Evolutionary conservation across 2,329 filamentous ascomycete genomes (phyloP), one percentile per base, ranked within the genome.

Genomic region (Colletotrichum lentis): DNA sequence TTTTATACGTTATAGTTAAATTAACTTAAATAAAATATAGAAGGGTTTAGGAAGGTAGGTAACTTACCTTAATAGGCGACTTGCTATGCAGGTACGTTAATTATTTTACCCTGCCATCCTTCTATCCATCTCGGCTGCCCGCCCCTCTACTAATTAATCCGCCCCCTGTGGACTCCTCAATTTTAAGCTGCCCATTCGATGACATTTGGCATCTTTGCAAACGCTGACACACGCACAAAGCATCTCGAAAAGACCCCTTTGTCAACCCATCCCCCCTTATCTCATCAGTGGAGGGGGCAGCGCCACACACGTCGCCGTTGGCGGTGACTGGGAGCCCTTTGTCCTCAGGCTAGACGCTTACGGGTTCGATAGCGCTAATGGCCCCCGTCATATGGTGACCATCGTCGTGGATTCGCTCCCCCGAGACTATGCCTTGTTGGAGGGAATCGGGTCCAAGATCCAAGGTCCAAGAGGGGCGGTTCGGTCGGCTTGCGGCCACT

Each of bases 101-200:
- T 57, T 37, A 67, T 52, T 57, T 56, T 66, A 69, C 66, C 66
- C 66, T 62, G 66, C 66, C 66, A 56, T 66, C 46, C 50, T 31
- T 31, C 31, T 35, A 31, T 39, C 58, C 58, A 35, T 54, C 8
- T 16, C 14, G 5, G 11, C 10, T 7, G 5, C 10, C n/a, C 18
- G 11, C n/a, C 31, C n/a, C 31, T 27, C 27, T 12, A 10, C 31
- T 35, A 24, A 2, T 24, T 24, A 35, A 35, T 39, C 39, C 20
- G 41, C n/a, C 55, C 55, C 27, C 31, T 65, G 49, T 60, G 50
- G 44, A n/a, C 54, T 68, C 64, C 61, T 68, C 54, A 59, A 50
- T 55, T 35, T 59, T 43, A 24, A 37, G 56, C 20, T 20, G 18
- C 39, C 58, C 62, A 56, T 61, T 55, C 50, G 62, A 61, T 61